Conservation (phyloP, 768 basidiomycete species). For the Trichaptum fuscoviolaceum region DNA sequence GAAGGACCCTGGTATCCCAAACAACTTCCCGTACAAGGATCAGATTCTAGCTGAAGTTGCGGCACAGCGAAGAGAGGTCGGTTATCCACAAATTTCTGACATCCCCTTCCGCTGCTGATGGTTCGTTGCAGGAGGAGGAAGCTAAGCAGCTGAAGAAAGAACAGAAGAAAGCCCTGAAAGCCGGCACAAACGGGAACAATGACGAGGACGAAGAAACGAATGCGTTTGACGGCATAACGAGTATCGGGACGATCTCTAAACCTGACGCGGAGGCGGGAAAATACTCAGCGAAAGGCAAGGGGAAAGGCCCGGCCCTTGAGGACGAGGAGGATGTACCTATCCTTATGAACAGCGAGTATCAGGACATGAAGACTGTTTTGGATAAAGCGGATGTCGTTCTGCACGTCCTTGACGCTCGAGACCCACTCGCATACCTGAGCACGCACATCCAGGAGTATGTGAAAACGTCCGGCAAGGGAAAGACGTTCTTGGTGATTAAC, state of each 20-base stretch:
- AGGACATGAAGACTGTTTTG: slow-evolving; percentile 60
- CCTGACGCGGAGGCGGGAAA: slow-evolving; percentile 15
- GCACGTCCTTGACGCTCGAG: slow-evolving; percentile 80
- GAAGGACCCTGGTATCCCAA: slow-evolving; percentile 93
- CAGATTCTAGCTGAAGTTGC: slow-evolving; percentile 88
- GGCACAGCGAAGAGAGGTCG: slow-evolving; percentile 64
- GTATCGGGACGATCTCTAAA: slow-evolving; percentile 43
- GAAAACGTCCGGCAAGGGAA: slow-evolving; percentile 36
- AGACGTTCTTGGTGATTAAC: slow-evolving; percentile 67
- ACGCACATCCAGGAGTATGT: slow-evolving; percentile 52
- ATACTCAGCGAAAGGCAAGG: slow-evolving; percentile 15
- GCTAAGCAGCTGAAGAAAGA: slow-evolving; percentile 67
- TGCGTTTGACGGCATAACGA: slow-evolving; percentile 20
- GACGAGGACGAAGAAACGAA: slow-evolving; percentile 26
- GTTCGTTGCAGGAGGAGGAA: slow-evolving; percentile 54
- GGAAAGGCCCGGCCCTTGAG: slow-evolving; percentile 24
- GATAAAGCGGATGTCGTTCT: slow-evolving; percentile 75
- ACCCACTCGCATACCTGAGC: slow-evolving; percentile 71
- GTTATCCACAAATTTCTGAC: neutral
- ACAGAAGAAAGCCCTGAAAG: slow-evolving; percentile 49
- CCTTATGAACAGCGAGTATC: slow-evolving; percentile 58
- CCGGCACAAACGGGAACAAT: slow-evolving; percentile 25
- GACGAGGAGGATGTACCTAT: slow-evolving; percentile 55
- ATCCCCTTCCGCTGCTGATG: neutral
- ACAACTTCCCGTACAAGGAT: slow-evolving; percentile 91